Evolutionary conservation across 306 rosid genomes (phyloP).

Genomic region (Arachis hypogaea): DNA sequence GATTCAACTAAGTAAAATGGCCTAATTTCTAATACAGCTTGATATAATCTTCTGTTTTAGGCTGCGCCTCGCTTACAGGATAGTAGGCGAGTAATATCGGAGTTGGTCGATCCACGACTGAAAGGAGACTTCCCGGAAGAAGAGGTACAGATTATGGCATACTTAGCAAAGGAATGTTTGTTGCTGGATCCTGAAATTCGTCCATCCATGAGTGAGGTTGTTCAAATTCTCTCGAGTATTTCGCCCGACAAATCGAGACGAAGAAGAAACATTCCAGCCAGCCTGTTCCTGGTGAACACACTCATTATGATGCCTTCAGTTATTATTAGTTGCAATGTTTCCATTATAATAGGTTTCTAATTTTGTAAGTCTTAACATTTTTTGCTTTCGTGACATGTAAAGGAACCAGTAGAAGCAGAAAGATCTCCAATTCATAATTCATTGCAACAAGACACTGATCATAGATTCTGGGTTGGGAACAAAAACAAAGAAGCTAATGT

Average conservation of each 20-base stretch:
- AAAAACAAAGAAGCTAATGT: slow-evolving; percentile 40
- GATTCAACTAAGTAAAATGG: slow-evolving; percentile 21
- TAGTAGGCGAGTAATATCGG: slow-evolving; percentile 67
- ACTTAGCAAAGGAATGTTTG: slow-evolving; percentile 94
- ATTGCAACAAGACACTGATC: slow-evolving; percentile 47
- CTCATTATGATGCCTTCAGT: slow-evolving; percentile 25
- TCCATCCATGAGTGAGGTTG: slow-evolving; percentile 97
- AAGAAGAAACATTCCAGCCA: slow-evolving; percentile 60
- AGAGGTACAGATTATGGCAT: slow-evolving; percentile 94
- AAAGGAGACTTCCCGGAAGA: slow-evolving; percentile 73
- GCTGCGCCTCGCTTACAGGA: slow-evolving; percentile 88
- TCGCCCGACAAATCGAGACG: slow-evolving; percentile 80
- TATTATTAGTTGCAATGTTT: slow-evolving; percentile 2
- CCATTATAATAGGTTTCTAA: slow-evolving; percentile 20
- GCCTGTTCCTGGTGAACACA: slow-evolving; percentile 64
- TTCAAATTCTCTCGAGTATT: slow-evolving; percentile 89
- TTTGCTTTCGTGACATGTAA: slow-evolving; percentile 40
- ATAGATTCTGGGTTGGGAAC: slow-evolving; percentile 37
- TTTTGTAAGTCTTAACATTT: neutral
- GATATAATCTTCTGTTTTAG: slow-evolving; percentile 50
- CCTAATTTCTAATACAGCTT: slow-evolving; percentile 23
- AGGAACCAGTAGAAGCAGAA: slow-evolving; percentile 49
- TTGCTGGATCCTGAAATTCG: slow-evolving; percentile 84
- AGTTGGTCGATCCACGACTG: slow-evolving; percentile 80
- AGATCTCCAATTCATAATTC: slow-evolving; percentile 45